Evolutionary conservation across 2,329 filamentous ascomycete species (phyloP), one percentile per base, ranked within the genome.

Genomic region (Fusarium mundagurra): DNA sequence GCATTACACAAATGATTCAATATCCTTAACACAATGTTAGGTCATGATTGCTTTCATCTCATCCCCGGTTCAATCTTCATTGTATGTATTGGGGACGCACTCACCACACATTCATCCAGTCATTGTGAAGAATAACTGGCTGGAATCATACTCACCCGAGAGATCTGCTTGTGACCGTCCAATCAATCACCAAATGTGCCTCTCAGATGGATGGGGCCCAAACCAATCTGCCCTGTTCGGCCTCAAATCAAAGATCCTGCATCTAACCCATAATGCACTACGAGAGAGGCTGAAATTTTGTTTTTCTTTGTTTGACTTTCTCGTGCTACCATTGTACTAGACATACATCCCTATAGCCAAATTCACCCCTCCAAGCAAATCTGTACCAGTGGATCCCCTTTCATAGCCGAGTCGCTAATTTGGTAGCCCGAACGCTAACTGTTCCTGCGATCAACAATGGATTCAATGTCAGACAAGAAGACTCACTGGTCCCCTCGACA

Each of bases 211-310:
- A 44, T 41, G 43, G 51, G 53, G 43, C 31, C 36, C 54, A 64
- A 67, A 47, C 53, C 47, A 48, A 51, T 33, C 48, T 59, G 45
- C 57, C 43, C 41, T 39, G 58, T 44, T 59, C 59, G 38, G 45
- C 29, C 51, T 55, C 45, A 63, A 63, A 64, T 50, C 59, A 59
- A 59, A 74, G 63, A 54, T 73, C 55, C 64, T 58, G 69, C 54
- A 51, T 50, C 59, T 54, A 58, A 54, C 69, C 60, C 55, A 54
- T 60, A 33, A 44, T 29, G 24, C 34, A 51, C n/a, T 38, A 31
- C 24, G 45, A 22, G 45, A 66, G 68, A 74, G 71, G 68, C 71
- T 74, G 71, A 74, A 69, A 34, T 67, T 62, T 44, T 61, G 43
- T 31, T 61, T 33, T 34, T 53, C 44, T 53, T 69, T 62, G 59